Conservation (phyloP, 116 monocot genomes). For the Trichopus zeylanicus region DNA sequence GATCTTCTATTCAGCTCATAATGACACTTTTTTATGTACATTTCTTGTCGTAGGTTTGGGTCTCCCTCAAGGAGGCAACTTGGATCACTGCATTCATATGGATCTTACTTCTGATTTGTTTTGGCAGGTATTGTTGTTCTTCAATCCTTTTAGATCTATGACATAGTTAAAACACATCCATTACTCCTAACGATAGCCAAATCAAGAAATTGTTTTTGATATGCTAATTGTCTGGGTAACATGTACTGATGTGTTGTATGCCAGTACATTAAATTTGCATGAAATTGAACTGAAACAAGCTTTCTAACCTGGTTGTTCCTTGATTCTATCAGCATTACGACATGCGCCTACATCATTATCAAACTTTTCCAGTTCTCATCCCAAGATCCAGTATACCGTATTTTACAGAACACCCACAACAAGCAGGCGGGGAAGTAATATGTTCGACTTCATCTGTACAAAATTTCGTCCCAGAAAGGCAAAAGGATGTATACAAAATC, state of each 20-base stretch:
- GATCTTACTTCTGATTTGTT: conserved; percentile 66
- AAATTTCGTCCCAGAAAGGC: no score
- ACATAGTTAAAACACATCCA: no score
- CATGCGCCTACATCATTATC: conserved; percentile 52
- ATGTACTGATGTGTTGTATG: no score
- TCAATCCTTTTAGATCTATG: no score
- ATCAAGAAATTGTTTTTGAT: no score
- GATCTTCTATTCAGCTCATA: no score
- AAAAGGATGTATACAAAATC: no score
- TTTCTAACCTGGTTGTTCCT: not conserved
- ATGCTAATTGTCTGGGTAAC: no score
- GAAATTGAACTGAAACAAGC: not conserved
- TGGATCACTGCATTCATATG: conserved; percentile 48
- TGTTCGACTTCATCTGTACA: no score
- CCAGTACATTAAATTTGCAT: no score
- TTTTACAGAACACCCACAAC: conserved; percentile 20
- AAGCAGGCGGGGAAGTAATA: conserved; percentile 13
- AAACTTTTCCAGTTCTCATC: conserved; percentile 36
- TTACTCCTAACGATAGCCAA: no score
- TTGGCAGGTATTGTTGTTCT: conserved; percentile 86
- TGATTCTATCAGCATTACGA: conserved; percentile 29
- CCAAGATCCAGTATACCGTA: conserved; percentile 25
- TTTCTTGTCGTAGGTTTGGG: conserved; percentile 50
- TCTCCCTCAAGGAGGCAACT: conserved; percentile 59
- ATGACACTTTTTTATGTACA: no score